phyloP scores from a whole-genome alignment of 495 filamentous ascomycete species.

The Penicillium egyptiacum region DNA sequence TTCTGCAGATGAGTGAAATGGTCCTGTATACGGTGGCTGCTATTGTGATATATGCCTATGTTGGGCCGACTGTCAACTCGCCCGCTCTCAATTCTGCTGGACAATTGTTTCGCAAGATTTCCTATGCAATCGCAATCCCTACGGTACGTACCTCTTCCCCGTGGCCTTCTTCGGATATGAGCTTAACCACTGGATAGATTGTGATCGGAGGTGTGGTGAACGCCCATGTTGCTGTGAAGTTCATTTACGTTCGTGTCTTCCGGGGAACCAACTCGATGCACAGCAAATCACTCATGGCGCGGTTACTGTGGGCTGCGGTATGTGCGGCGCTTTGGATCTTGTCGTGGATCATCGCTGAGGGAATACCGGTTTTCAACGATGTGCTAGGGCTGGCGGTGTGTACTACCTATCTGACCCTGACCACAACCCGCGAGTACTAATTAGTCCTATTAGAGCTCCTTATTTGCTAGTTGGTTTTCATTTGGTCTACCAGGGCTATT shows the following conservation, averaged over 20 bases:
- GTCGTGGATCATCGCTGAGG: constrained; percentile 64
- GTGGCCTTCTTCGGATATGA: constrained; percentile 63
- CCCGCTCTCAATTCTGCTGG: constrained; percentile 66
- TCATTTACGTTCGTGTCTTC: constrained; percentile 58
- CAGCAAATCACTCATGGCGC: constrained; percentile 43
- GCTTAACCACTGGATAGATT: constrained; percentile 50
- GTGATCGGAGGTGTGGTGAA: constrained; percentile 59
- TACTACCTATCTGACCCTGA: neutral
- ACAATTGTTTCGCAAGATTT: constrained; percentile 58
- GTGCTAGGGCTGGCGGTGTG: constrained; percentile 47
- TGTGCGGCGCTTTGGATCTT: constrained; percentile 53
- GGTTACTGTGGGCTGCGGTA: constrained; percentile 52
- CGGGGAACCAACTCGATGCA: constrained; percentile 48
- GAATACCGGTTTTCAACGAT: constrained; percentile 65
- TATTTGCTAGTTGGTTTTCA: constrained; percentile 33
- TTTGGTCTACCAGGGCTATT: constrained; percentile 34
- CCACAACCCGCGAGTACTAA: neutral
- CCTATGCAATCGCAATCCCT: constrained; percentile 70
- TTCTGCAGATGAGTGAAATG: constrained; percentile 60
- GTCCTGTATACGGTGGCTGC: constrained; percentile 65
- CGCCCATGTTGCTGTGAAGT: constrained; percentile 55
- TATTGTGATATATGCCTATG: constrained; percentile 65
- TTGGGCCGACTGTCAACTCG: constrained; percentile 60
- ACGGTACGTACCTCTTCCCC: constrained; percentile 42
- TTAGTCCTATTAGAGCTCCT: constrained; percentile 18